Conservation (phyloP, 2,329 filamentous ascomycete genomes). For the Aspergillus spinulosporus region DNA sequence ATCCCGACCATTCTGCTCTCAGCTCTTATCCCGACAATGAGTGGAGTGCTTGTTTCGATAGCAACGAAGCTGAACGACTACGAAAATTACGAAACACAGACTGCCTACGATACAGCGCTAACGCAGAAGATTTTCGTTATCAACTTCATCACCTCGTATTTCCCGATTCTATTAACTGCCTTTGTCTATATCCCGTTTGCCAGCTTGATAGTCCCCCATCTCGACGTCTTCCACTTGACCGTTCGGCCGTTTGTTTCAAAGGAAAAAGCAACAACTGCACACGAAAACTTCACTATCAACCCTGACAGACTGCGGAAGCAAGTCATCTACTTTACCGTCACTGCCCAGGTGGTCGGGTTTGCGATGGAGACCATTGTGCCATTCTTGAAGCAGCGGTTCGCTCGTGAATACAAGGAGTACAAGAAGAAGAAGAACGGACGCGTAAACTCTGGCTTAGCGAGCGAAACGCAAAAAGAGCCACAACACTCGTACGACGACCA, state of each 20-base stretch:
- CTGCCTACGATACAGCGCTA: conserved; percentile 78
- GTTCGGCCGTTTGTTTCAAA: conserved; percentile 74
- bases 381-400: conserved; percentile 75
- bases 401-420: conserved; percentile 64
- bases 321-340: conserved; percentile 96
- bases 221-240: conserved; percentile 80
- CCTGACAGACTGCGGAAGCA: conserved; percentile 81
- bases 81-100: conserved; percentile 91
- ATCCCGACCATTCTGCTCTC: conserved; percentile 85
- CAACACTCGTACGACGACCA: conserved; percentile 60
- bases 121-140: conserved; percentile 95
- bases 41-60: conserved; percentile 73
- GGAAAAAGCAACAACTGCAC: conserved; percentile 64
- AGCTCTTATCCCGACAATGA: conserved; percentile 76
- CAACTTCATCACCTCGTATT: conserved; percentile 96
- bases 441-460: conserved; percentile 20
- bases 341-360: conserved; percentile 88
- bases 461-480: conserved; percentile 27
- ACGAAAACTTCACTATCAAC: conserved; percentile 74
- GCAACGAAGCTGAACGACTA: conserved; percentile 76
- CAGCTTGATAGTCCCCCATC: conserved; percentile 77
- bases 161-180: conserved; percentile 83
- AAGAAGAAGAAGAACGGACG: conserved; percentile 31
- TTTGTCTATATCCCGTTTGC: conserved; percentile 97
- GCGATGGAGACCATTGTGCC: conserved; percentile 83